Percentiles rank a stretch among this genome's conserved stretches.
These are phyloP conservation scores for Boletus fagicola DNA, from an alignment of 768 basidiomycete genomes.

Conservation along the genomic window DNA sequence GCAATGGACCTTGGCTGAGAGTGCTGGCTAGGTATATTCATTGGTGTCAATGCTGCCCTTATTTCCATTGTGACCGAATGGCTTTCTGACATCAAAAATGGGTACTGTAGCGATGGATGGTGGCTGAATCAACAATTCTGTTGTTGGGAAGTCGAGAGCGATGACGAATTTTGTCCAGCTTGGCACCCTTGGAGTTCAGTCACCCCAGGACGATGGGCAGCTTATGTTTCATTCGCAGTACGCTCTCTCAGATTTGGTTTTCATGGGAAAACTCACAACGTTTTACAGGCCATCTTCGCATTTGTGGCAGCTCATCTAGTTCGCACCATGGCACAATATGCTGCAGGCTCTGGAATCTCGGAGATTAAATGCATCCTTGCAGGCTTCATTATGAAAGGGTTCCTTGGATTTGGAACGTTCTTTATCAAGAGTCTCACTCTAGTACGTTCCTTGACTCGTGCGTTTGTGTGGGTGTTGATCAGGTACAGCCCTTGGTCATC, in stretches of 20 bases:
- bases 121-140: constrained; percentile 99
- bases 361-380: constrained; percentile 98
- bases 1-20: constrained; percentile 2
- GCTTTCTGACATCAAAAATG: constrained; percentile 97
- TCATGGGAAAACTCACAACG: constrained; percentile 1
- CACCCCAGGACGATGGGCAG: constrained; percentile 69
- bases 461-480: constrained; percentile 13
- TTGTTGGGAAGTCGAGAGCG: constrained; percentile 92
- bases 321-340: constrained; percentile 84
- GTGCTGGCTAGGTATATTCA: constrained; percentile 65
- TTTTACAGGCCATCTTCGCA: constrained; percentile 67
- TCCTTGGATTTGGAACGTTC: constrained; percentile 85
- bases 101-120: constrained; percentile 96
- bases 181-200: constrained; percentile 90
- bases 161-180: constrained; percentile 80
- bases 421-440: constrained; percentile 92
- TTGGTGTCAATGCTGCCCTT: constrained; percentile 91
- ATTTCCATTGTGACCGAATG: constrained; percentile 96
- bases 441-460: constrained; percentile 46
- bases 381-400: constrained; percentile 97
- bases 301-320: constrained; percentile 90
- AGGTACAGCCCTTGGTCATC: constrained; percentile 84
- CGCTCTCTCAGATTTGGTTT: constrained; percentile 31
- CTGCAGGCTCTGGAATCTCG: constrained; percentile 96
- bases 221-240: constrained; percentile 90